Percentiles rank a stretch among this genome's conserved stretches.
These are phyloP conservation scores for Yamadazyma membranifaciens DNA, from an alignment of 1,139 yeast species.

Conservation along the genomic window DNA sequence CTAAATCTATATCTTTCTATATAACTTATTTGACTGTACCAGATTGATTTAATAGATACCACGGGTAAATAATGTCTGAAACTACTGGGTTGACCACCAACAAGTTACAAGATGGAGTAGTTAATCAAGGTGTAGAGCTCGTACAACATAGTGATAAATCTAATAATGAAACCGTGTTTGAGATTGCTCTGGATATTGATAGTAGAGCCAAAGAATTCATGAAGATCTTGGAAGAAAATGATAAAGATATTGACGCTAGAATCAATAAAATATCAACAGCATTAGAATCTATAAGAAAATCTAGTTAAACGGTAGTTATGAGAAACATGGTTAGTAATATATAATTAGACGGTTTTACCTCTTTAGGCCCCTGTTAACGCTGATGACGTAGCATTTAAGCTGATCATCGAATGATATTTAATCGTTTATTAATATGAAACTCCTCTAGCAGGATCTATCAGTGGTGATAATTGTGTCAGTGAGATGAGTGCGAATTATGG, in stretches of 20 bases:
- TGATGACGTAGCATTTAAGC: no score
- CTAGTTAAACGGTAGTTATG: no score
- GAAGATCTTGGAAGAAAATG: slow-evolving; percentile 24
- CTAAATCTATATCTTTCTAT: no score
- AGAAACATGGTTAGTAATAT: no score
- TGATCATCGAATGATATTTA: no score
- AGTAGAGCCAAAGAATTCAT: slow-evolving; percentile 34
- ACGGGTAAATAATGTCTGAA: slow-evolving; percentile 4
- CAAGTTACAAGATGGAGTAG: slow-evolving; percentile 7
- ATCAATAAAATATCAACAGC: slow-evolving; percentile 21
- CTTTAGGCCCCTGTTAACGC: no score
- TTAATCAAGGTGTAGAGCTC: slow-evolving; percentile 6
- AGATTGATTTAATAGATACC: no score
- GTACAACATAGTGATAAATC: slow-evolving; percentile 1
- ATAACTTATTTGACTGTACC: no score
- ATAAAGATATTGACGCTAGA: slow-evolving; percentile 27
- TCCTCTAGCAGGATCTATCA: no score
- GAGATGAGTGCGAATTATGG: slow-evolving; percentile 5
- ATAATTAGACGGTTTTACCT: no score
- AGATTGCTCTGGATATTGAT: slow-evolving; percentile 52
- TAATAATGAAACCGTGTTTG: slow-evolving; percentile 42
- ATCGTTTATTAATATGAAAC: no score
- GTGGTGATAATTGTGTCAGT: no score
- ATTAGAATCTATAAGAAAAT: background rate
- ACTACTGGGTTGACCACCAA: slow-evolving; percentile 9